phyloP scores from a whole-genome alignment of 2,329 filamentous ascomycete species.

The Zopfia rhizophila region DNA sequence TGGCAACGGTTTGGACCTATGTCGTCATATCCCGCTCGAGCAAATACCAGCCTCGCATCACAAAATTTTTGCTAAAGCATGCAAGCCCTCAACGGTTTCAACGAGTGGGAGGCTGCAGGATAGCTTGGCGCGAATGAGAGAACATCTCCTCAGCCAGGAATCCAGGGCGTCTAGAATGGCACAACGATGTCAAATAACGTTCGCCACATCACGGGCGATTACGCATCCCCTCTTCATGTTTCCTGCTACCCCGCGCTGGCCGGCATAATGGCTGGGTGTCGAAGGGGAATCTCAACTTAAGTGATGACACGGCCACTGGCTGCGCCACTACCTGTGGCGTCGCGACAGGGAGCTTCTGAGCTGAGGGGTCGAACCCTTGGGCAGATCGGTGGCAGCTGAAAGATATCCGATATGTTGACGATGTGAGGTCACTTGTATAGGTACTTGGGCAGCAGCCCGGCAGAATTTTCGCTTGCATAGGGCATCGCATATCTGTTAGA shows the following conservation, averaged over 20 bases:
- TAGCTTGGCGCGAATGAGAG: not conserved
- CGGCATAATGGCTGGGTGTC: constrained; percentile 1
- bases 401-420: constrained; percentile 9
- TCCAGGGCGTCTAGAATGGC: too few relatives aligned
- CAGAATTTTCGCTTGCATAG: constrained; percentile 26
- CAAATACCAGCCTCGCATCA: not conserved
- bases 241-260: constrained; percentile 12
- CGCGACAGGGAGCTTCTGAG: constrained; percentile 1
- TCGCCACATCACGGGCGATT: constrained; percentile 8
- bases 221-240: constrained; percentile 1
- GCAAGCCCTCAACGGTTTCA: not conserved
- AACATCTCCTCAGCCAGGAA: not conserved
- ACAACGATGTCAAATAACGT: not conserved
- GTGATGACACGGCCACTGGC: constrained; percentile 16
- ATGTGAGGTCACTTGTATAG: constrained; percentile 18
- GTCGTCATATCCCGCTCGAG: constrained; percentile 1
- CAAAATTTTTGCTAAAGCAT: constrained; percentile 11
- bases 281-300: not conserved
- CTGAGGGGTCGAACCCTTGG: constrained; percentile 6
- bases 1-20: constrained; percentile 3
- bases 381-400: constrained; percentile 17
- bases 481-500: constrained; percentile 24
- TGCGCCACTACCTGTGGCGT: constrained; percentile 18
- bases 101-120: constrained; percentile 5
- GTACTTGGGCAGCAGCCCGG: constrained; percentile 38